These are phyloP conservation scores for Mycena vitilis DNA, from an alignment of 768 basidiomycete genomes.

Conservation along the genomic window DNA sequence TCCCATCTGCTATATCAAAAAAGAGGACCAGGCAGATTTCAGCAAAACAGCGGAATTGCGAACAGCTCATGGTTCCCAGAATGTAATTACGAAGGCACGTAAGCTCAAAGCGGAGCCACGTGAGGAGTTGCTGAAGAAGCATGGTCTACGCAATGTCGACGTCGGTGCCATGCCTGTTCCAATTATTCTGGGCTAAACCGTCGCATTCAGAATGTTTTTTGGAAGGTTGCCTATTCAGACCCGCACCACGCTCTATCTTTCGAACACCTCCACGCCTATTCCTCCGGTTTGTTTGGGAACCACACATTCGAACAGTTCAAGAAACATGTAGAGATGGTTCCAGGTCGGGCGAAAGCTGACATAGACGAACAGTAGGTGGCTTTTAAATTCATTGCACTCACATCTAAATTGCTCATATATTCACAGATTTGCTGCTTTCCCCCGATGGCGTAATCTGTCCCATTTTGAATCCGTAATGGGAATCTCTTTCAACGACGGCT, in stretches of 20 bases:
- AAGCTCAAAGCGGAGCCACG: constrained; percentile 5
- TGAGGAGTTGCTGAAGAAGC: constrained; percentile 39
- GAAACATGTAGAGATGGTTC: constrained; percentile 33
- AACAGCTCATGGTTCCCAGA: constrained; percentile 31
- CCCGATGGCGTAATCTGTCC: constrained; percentile 48
- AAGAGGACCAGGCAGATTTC: background rate
- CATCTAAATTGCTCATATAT: background rate
- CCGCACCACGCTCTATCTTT: constrained; percentile 48
- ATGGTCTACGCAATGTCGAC: constrained; percentile 39
- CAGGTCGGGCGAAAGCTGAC: constrained; percentile 23
- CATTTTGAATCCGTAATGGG: constrained; percentile 43
- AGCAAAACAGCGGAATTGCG: constrained; percentile 16
- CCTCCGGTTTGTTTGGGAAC: constrained; percentile 23
- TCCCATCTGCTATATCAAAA: background rate
- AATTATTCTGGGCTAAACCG: background rate
- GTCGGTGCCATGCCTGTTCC: constrained; percentile 35
- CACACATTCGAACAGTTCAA: constrained; percentile 46
- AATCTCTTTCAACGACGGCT: constrained; percentile 47
- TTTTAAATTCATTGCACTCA: background rate
- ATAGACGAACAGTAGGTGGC: constrained; percentile 42
- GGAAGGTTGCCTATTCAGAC: constrained; percentile 48
- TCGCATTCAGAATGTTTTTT: constrained; percentile 54
- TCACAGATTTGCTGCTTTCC: constrained; percentile 43
- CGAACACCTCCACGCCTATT: constrained; percentile 52
- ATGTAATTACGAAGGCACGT: constrained; percentile 28